Percentiles rank a stretch among this genome's conserved stretches.
Evolutionary conservation across 176 grass and related monocot species (phyloP).

Genomic region (Carex cristatella): DNA sequence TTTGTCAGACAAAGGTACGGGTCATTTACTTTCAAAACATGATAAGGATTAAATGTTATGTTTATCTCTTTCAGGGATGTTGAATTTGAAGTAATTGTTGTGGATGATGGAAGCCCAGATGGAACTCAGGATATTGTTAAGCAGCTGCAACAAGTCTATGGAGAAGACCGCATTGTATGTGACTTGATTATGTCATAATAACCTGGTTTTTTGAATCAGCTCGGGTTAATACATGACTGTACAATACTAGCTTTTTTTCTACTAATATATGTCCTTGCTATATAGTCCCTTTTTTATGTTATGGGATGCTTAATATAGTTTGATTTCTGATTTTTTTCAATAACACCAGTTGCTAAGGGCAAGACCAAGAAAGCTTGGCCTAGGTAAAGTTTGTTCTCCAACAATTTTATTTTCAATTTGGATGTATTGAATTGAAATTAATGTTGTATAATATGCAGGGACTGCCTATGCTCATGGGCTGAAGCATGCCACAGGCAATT

Average conservation of each 20-base stretch:
- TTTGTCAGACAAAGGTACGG: neutral
- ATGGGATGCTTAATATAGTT: neutral
- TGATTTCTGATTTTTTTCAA: slow-evolving; percentile 27
- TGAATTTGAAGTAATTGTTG: slow-evolving; percentile 91
- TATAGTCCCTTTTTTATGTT: neutral
- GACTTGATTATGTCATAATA: neutral
- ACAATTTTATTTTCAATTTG: neutral
- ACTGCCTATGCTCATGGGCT: slow-evolving; percentile 92
- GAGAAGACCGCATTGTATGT: slow-evolving; percentile 90
- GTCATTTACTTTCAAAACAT: neutral
- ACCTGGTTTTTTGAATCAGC: neutral
- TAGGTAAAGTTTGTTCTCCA: slow-evolving; percentile 44
- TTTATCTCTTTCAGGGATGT: slow-evolving; percentile 33
- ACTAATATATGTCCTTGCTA: neutral
- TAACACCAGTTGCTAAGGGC: slow-evolving; percentile 63
- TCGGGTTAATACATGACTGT: neutral
- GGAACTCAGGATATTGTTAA: slow-evolving; percentile 96
- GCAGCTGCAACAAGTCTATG: slow-evolving; percentile 84
- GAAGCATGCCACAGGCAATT: slow-evolving; percentile 83
- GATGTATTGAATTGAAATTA: neutral
- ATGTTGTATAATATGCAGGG: slow-evolving; percentile 37
- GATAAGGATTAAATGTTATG: neutral
- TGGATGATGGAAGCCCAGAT: slow-evolving; percentile 97
- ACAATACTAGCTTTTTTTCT: neutral
- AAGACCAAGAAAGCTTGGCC: slow-evolving; percentile 83